A percentile compares a stretch with the other conserved stretches of the same genome.
These are phyloP conservation scores for Ascochyta viciae-villosae DNA, from an alignment of 2,329 filamentous ascomycete genomes.

Conservation along the genomic window DNA sequence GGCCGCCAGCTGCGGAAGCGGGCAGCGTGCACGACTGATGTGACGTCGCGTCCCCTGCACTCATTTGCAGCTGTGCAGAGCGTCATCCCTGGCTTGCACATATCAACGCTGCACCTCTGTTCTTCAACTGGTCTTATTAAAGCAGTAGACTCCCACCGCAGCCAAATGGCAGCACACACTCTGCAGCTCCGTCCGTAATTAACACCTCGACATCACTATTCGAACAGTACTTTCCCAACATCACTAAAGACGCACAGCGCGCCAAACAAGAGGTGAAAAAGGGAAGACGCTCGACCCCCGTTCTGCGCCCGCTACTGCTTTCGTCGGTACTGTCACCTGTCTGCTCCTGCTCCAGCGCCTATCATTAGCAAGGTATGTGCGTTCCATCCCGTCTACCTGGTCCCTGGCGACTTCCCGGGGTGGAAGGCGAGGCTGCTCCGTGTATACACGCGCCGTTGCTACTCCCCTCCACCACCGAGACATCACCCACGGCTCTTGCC, in stretches of 20 bases:
- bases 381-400: conserved; percentile 12
- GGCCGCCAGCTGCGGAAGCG: conserved; percentile 34
- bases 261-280: conserved; percentile 10
- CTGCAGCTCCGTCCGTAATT: conserved; percentile 32
- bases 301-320: conserved; percentile 14
- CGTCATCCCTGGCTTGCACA: conserved; percentile 36
- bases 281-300: conserved; percentile 7
- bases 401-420: conserved; percentile 21
- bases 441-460: conserved; percentile 25
- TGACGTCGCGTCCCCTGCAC: conserved; percentile 36
- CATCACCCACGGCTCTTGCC: conserved; percentile 38
- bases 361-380: conserved; percentile 34
- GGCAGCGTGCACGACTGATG: conserved; percentile 42
- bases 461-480: conserved; percentile 24
- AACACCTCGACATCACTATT: conserved; percentile 43
- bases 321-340: conserved; percentile 19
- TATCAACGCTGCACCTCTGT: conserved; percentile 26
- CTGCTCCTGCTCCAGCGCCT: conserved; percentile 19
- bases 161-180: conserved; percentile 32
- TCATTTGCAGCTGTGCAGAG: conserved; percentile 31
- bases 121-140: conserved; percentile 39
- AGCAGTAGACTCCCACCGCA: conserved; percentile 34
- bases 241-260: conserved; percentile 29
- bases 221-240: conserved; percentile 44
- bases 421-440: conserved; percentile 29